Evolutionary conservation across 257 asterid genomes (phyloP), one percentile per base, ranked within the genome.

Genomic region (Mitragyna speciosa): DNA sequence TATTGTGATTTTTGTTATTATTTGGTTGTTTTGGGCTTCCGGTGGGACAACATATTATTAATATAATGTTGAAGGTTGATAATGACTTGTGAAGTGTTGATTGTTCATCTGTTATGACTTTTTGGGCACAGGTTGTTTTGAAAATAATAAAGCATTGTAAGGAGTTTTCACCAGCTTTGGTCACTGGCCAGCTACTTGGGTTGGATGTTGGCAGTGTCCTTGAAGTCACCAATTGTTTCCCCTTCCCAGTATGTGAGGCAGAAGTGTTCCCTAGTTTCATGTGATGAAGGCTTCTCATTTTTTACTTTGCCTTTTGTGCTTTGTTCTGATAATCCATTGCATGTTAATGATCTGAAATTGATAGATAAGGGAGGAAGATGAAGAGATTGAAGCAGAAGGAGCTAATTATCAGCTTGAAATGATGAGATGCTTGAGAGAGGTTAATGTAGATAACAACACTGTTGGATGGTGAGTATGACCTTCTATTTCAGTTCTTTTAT

Each of bases 351-450:
- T 43, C 30, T 67, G 1, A 17, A 49, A 58, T 48, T 84, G 58
- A n/a, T 82, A 95, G 99, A 87, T 90, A 70, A 93, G 98, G 14
- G 99, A 93, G 86, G 99, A 95, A 81, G 99, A 95, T 81, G 99
- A 95, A 83, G 99, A 95, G 92, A 81, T 92, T 65, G 99, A 95
- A 87, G 94, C 97, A 1, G 99, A 95, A 74, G 99, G 99, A 83
- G 97, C 98, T 75, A 95, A 92, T 87, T 95, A 95, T 85, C 99
- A 95, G 87, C 97, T 95, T 76, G 99, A 95, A 79, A 91, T 95
- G 99, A 95, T 95, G 99, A 89, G 99, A 83, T 95, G 99, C 90
- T 81, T 95, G 79, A 86, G 99, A 81, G 99, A 95, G 88, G 99
- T 95, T 87, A 95, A 95, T 85, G 99, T 95, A 36, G 99, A 95